Evolutionary conservation across 1,284 basidiomycete species (phyloP).

Genomic region (Irpex sp.): DNA sequence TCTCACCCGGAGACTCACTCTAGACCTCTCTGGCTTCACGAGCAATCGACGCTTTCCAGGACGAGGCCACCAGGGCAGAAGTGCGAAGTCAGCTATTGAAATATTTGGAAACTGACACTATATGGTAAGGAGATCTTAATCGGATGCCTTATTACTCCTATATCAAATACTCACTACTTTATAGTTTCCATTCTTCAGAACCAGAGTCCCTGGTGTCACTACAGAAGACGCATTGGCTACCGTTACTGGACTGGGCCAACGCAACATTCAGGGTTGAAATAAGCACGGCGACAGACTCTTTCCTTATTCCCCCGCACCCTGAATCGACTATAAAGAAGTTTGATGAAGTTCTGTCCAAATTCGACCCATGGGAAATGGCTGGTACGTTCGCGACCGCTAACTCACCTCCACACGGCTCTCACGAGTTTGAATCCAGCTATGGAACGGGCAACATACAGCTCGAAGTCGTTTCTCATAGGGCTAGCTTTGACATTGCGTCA

Average conservation of each 20-base stretch:
- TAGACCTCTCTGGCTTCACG: conserved; percentile 88
- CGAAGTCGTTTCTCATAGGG: conserved; percentile 90
- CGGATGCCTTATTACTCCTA: not conserved
- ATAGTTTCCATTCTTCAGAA: conserved; percentile 80
- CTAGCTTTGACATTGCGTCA: conserved; percentile 80
- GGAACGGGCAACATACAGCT: conserved; percentile 87
- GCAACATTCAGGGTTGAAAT: conserved; percentile 67
- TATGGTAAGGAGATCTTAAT: conserved; percentile 59
- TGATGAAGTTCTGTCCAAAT: conserved; percentile 48
- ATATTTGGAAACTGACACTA: conserved; percentile 94
- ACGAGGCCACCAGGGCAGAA: conserved; percentile 55
- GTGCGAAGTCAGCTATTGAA: conserved; percentile 75
- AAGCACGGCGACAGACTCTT: conserved; percentile 56
- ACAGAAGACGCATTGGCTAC: conserved; percentile 89
- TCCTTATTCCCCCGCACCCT: conserved; percentile 68
- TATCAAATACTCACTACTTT: not conserved
- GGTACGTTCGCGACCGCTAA: conserved; percentile 47
- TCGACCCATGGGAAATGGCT: conserved; percentile 85
- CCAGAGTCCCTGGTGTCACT: conserved; percentile 76
- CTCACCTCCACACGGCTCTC: not conserved
- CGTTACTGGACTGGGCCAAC: conserved; percentile 79
- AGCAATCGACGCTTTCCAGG: conserved; percentile 80
- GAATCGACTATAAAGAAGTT: conserved; percentile 63
- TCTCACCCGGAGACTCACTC: not conserved
- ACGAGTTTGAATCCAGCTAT: conserved; percentile 54